Percentiles rank a stretch among this genome's conserved stretches.
Conservation (phyloP, 202 grass and related monocot genomes). For the Panicum virgatum region DNA sequence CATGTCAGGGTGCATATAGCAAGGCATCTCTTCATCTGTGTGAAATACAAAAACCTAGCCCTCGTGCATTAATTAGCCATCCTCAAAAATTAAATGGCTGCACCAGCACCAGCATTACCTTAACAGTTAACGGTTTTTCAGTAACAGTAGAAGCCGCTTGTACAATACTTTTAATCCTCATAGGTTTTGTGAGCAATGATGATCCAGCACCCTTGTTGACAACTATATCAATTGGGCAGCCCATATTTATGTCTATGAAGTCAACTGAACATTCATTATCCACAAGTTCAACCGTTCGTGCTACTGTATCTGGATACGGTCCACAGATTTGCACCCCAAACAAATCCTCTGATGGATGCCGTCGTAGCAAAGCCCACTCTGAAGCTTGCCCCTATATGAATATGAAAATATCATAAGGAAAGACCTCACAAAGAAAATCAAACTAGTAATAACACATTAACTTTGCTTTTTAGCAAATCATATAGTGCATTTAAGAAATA, state of each 20-base stretch:
- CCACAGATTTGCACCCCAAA: slow-evolving; percentile 96
- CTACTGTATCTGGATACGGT: slow-evolving; percentile 79
- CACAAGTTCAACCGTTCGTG: slow-evolving; percentile 83
- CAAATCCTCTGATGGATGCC: slow-evolving; percentile 84
- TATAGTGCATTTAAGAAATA: not conserved
- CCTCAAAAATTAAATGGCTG: slow-evolving; percentile 8
- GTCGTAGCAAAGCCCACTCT: slow-evolving; percentile 93
- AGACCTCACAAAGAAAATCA: not conserved
- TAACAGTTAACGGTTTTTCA: slow-evolving; percentile 75
- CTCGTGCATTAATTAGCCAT: not conserved
- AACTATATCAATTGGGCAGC: slow-evolving; percentile 90
- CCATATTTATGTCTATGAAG: slow-evolving; percentile 97
- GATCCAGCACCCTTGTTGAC: slow-evolving; percentile 92
- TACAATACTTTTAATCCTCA: slow-evolving; percentile 87
- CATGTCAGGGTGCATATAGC: not conserved
- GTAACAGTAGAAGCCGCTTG: slow-evolving; percentile 66
- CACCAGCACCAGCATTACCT: slow-evolving; percentile 47
- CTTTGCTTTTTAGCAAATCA: slow-evolving; percentile 8
- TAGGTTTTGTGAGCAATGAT: slow-evolving; percentile 75
- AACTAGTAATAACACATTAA: slow-evolving; percentile 6
- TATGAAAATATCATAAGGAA: slow-evolving; percentile 38
- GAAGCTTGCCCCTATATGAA: slow-evolving; percentile 90
- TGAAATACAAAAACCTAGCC: not conserved
- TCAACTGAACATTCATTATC: slow-evolving; percentile 79
- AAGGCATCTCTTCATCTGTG: not conserved